These are phyloP conservation scores for Ulota crispa DNA, from an alignment of 225 moss, liverwort and hornwort genomes.

Conservation along the genomic window DNA sequence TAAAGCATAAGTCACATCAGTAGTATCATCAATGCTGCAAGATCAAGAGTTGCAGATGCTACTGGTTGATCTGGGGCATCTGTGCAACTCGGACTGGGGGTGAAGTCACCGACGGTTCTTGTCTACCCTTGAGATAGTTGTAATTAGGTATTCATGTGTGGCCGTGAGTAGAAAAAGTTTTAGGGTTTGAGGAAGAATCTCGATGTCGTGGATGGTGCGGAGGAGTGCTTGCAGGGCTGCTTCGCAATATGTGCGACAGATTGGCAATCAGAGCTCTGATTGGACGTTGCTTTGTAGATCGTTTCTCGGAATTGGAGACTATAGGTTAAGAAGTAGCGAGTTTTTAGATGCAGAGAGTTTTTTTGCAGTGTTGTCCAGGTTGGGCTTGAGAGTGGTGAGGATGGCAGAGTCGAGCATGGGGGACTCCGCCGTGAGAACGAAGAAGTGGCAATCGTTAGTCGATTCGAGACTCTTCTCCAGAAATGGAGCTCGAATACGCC, in stretches of 20 bases:
- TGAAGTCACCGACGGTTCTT: neutral
- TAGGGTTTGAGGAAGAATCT: constrained; percentile 13
- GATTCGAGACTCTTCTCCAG: constrained; percentile 45
- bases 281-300: constrained; percentile 10
- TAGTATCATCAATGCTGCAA: neutral
- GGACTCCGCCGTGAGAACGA: constrained; percentile 27
- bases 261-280: constrained; percentile 27
- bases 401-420: constrained; percentile 13
- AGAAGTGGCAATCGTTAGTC: constrained; percentile 32
- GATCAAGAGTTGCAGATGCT: neutral
- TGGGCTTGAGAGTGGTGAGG: constrained; percentile 14
- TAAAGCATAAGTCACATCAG: neutral
- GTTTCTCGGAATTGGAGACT: neutral
- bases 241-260: constrained; percentile 25
- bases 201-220: constrained; percentile 42
- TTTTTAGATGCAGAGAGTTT: neutral
- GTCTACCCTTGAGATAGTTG: neutral
- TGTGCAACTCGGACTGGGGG: neutral
- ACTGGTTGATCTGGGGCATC: neutral
- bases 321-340: constrained; percentile 2
- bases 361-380: constrained; percentile 16
- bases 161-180: neutral
- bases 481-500: constrained; percentile 65
- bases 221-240: constrained; percentile 30
- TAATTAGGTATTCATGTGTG: neutral